Base-by-base conservation (phyloP, 2,329 filamentous ascomycete genomes). In the Clarireedia hainanense region DNA sequence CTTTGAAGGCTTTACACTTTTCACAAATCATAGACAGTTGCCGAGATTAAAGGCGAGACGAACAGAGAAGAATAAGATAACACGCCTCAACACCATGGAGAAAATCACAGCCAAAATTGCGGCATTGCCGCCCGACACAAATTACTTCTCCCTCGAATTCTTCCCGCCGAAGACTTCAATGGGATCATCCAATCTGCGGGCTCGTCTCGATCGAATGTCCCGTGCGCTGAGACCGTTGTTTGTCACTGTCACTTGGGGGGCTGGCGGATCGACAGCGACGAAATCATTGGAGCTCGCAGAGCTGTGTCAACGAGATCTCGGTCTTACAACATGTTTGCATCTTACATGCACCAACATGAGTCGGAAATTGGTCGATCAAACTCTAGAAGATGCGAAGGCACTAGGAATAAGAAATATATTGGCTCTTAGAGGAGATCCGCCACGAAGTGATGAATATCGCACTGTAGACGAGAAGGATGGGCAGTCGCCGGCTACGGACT, bases 321-420 rank as follows among this genome's bases (percentile, higher is more conserved):
- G 89, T 57, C 79, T 99, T 57, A 97, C 94, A 43, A 99, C 94
- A 59, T 96, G 94, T 71, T 77, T 99, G 62, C 94, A 99, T 71
- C 76, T 99, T 63, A 99, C 94, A 2, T 99, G 94, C 73, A 99
- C 94, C 55, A 97, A 99, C 71, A 97, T 97, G 92, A 94, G 87
- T 69, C 83, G 86, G 63, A 80, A 80, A 50, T 74, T 95, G 64
- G 84, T 99, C 58, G 94, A 99, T 67, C 85, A 91, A 69, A 89
- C 92, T 0, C 75, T 99, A 62, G 89, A 95, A 66, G 89, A 95
- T 67, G 92, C 92, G 48, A 96, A 95, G 73, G 88, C 81, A 9
- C 74, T 97, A 48, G 94, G 94, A 0, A 90, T 99, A 63, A 81
- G 91, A 63, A 99, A 99, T 68, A 96, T 99, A 54, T 77, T 99